Percentiles rank a stretch among this genome's conserved stretches.
Conservation (phyloP, 225 moss, liverwort and hornwort species). For the Lunularia cruciata region DNA sequence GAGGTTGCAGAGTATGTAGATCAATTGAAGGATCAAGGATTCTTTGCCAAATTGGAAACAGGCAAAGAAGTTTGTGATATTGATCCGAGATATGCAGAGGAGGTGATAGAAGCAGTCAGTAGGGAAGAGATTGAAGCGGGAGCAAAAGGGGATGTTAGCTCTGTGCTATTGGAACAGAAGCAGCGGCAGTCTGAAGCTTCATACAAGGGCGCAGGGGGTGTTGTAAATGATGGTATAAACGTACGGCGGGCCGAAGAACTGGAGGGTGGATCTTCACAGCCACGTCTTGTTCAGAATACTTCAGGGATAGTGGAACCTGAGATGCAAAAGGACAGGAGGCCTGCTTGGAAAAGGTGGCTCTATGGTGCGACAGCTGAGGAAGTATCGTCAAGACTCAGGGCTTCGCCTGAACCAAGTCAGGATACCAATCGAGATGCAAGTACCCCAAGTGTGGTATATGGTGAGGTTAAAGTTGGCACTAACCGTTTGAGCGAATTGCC, state of each 20-base stretch:
- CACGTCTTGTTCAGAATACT: neutral
- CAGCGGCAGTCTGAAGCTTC: neutral
- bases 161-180: neutral
- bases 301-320: neutral
- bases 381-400: neutral
- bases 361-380: constrained; percentile 16
- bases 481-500: neutral
- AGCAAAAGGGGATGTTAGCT: neutral
- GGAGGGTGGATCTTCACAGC: neutral
- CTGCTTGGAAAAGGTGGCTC: constrained; percentile 30
- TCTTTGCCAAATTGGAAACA: neutral
- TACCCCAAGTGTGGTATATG: neutral
- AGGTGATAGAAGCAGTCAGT: neutral
- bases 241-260: neutral
- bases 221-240: neutral
- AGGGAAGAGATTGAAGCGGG: neutral
- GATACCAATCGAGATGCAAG: neutral
- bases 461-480: neutral
- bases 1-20: neutral
- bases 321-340: constrained; percentile 3
- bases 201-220: neutral
- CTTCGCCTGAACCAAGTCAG: neutral
- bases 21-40: neutral
- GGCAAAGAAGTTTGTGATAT: neutral
- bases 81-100: neutral